Base-by-base conservation (phyloP, 805 yeast genomes). In the Ogataea glucozyma region DNA sequence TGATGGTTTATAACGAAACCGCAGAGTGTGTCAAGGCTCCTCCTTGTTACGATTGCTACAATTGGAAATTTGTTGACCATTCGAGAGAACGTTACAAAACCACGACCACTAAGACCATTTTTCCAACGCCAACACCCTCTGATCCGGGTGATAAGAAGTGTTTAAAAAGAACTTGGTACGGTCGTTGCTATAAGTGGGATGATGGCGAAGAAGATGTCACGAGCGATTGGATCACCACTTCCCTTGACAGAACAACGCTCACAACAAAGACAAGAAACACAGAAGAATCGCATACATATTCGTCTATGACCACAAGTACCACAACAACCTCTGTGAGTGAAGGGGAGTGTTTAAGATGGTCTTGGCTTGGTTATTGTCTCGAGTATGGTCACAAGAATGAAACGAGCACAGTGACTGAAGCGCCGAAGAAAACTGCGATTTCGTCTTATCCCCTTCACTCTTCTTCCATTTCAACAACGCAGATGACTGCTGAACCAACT, bases 41-140 rank as follows among this genome's bases (percentile, higher is more conserved):
- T 1, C 89, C 93, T 0, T 90, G 98, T 61, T 74, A 82, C 41
- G 98, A 90, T 57, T 90, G 98, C 62, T 85, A 77, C 64, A 85
- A 86, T 57, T 90, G 98, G 98, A 74, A 81, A 38, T 89, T 76
- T 61, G 78, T 84, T 3, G 71, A 74, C 17, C 79, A 72, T 42
- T 72, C 72, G 40, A 71, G 51, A 11, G 57, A 57, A 3, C 52
- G 52, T 49, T 51, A 31, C 52, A 58, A 43, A 13, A 35, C 52
- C 12, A 49, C 63, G 7, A 44, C 59, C 4, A 66, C 65, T 48
- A 20, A 27, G 14, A 71, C 57, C n/a, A 35, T 56, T 9, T 47
- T 31, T 9, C 39, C 41, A 4, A 38, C 46, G 7, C 52, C 51
- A 11, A 49, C 51, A 14, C 65, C 59, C 5, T 52, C 61, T 1